Percentiles rank a stretch among this genome's conserved stretches.
Evolutionary conservation across 2,329 filamentous ascomycete genomes (phyloP).

Genomic region (Ceratocystis huliohia): DNA sequence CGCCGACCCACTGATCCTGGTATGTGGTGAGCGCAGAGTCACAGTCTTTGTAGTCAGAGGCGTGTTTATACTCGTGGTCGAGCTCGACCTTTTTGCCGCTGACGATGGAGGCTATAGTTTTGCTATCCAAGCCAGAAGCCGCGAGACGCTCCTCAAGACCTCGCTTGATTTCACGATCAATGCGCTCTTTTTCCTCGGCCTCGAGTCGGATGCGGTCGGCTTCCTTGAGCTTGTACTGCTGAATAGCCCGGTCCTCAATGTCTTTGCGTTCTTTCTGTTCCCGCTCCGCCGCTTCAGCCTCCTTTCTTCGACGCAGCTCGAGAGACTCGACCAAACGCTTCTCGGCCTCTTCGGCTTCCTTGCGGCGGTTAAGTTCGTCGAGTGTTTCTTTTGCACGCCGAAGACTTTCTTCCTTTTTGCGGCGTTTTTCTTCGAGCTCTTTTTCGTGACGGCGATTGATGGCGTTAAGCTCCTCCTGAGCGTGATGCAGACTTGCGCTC

Average conservation of each 20-base stretch:
- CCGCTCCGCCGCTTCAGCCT: conserved; percentile 36
- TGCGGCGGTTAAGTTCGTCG: conserved; percentile 34
- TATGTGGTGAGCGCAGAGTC: neutral
- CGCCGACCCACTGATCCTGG: neutral
- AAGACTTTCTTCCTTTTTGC: conserved; percentile 28
- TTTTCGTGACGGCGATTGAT: conserved; percentile 35
- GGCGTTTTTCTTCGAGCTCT: conserved; percentile 32
- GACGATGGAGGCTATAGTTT: conserved; percentile 45
- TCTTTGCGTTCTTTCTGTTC: conserved; percentile 34
- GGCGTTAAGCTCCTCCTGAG: conserved; percentile 37
- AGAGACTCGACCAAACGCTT: conserved; percentile 41
- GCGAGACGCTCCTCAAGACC: conserved; percentile 46
- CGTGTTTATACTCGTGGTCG: conserved; percentile 1
- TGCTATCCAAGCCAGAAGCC: conserved; percentile 46
- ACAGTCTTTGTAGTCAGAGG: neutral
- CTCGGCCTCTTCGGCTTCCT: conserved; percentile 38
- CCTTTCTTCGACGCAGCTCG: conserved; percentile 31
- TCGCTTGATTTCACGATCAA: conserved; percentile 42
- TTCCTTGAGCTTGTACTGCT: conserved; percentile 39
- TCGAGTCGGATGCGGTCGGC: conserved; percentile 37
- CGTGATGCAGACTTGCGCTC: conserved; percentile 34
- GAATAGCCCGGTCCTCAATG: conserved; percentile 38
- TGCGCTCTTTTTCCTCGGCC: conserved; percentile 36
- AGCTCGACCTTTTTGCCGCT: conserved; percentile 37
- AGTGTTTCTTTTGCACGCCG: conserved; percentile 37